Conservation (phyloP, 106 monocot genomes). For the Alisma plantagoaquatica region DNA sequence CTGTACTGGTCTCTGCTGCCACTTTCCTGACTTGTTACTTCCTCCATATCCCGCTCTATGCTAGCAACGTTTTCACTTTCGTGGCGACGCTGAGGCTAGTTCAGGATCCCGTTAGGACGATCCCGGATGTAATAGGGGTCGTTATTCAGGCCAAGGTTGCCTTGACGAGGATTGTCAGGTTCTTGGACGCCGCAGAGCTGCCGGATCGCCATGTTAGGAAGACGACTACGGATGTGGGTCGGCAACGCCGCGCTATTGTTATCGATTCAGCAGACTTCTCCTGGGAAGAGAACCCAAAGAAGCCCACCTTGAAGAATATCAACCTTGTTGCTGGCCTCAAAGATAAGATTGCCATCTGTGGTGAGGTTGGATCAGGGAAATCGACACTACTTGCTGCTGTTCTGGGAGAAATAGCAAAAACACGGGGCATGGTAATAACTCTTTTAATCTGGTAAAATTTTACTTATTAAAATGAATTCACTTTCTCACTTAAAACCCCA, state of each 20-base stretch:
- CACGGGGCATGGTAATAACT: conserved; percentile 39
- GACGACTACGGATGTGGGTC: neutral
- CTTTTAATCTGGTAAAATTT: neutral
- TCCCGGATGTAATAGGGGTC: conserved; percentile 71
- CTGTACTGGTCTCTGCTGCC: conserved; percentile 70
- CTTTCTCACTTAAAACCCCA: neutral
- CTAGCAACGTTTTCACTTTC: conserved; percentile 81
- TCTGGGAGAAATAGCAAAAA: conserved; percentile 75
- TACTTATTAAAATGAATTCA: neutral
- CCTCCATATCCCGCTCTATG: conserved; percentile 43
- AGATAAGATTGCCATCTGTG: conserved; percentile 88
- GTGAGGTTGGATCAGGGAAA: conserved; percentile 92
- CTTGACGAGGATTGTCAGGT: conserved; percentile 48
- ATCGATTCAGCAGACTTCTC: conserved; percentile 46
- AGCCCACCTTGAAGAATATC: conserved; percentile 39
- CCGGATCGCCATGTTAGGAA: conserved; percentile 23
- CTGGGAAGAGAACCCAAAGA: conserved; percentile 44
- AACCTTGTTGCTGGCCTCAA: conserved; percentile 37
- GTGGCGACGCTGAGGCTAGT: conserved; percentile 80
- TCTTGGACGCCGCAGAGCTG: conserved; percentile 77
- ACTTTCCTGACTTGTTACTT: conserved; percentile 69
- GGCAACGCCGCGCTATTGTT: conserved; percentile 15
- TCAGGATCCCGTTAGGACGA: conserved; percentile 66
- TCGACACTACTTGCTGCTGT: conserved; percentile 74
- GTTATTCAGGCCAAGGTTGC: conserved; percentile 87